Evolutionary conservation across 192 early-diverging fungal genomes (phyloP), one percentile per base, ranked within the genome.

Genomic region (Borealophlyctis nickersoniae): DNA sequence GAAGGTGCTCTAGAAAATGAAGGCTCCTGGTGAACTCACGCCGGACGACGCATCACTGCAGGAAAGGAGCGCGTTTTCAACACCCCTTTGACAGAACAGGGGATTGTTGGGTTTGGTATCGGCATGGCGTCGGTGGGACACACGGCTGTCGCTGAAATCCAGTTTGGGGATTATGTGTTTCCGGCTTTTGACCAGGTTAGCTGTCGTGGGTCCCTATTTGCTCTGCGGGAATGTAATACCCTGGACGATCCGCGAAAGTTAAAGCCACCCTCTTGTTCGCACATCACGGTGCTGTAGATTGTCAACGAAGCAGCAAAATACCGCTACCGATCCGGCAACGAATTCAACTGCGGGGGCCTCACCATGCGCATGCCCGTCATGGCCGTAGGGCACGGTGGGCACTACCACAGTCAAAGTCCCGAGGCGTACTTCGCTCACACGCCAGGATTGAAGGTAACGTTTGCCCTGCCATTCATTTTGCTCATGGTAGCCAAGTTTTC

Each of bases 231-330:
- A 60, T 28, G 27, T 60, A 24, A 27, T 48, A 16, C 36, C 66
- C 53, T 36, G 19, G 22, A 26, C 36, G 54, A 3, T 54, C n/a
- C n/a, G n/a, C n/a, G n/a, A n/a, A n/a, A n/a, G n/a, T n/a, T n/a
- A n/a, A n/a, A n/a, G n/a, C n/a, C n/a, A n/a, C n/a, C n/a, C n/a
- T n/a, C n/a, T n/a, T n/a, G n/a, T n/a, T n/a, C n/a, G n/a, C n/a
- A n/a, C n/a, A n/a, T n/a, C n/a, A 26, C 54, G 16, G 29, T 27
- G 14, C 36, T 0, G 28, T 67, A 88, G 86, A 70, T 98, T 32
- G 94, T 94, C 5, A 98, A 98, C 72, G 96, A 98, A 73, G 96
- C 96, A 9, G 92, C 94, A 29, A 98, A 98, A 78, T 98, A 89
- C 75, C 86, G 96, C 48, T 98, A 97, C 81, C 83, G 96, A 24